Evolutionary conservation across 2,329 filamentous ascomycete species (phyloP).

Genomic region (Colletotrichum tropicicola): DNA sequence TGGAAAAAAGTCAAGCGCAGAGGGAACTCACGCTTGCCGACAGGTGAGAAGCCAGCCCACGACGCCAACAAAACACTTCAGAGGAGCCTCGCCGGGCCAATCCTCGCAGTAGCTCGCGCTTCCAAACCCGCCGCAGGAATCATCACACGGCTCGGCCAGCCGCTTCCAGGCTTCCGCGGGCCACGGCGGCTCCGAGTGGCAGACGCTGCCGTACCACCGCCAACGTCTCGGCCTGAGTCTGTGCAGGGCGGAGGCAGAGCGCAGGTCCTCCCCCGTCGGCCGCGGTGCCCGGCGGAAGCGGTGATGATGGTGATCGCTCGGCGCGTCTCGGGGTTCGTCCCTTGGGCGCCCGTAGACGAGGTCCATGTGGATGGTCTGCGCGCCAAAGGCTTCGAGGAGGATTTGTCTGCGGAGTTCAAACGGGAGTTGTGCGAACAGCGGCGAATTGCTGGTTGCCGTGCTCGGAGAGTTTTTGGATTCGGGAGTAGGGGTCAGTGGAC

Average conservation of each 20-base stretch:
- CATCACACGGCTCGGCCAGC: background rate
- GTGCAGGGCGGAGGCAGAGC: background rate
- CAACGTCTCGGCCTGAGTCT: background rate
- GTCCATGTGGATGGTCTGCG: constrained; percentile 36
- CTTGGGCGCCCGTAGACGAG: constrained; percentile 27
- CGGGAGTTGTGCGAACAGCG: constrained; percentile 35
- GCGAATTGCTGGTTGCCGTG: background rate
- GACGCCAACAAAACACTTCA: constrained; percentile 14
- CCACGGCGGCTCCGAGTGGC: background rate
- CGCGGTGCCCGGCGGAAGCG: background rate
- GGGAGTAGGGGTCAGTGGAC: background rate
- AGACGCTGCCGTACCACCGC: constrained; percentile 22
- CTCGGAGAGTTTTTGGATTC: background rate
- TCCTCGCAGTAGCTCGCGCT: background rate
- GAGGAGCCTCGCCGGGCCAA: constrained; percentile 9
- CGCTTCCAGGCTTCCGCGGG: background rate
- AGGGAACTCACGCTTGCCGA: constrained; percentile 11
- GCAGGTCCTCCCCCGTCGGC: background rate
- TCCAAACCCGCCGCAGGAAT: background rate
- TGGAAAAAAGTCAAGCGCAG: background rate
- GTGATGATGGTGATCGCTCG: background rate
- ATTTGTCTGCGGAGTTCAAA: constrained; percentile 44
- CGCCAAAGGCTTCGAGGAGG: constrained; percentile 35
- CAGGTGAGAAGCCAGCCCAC: constrained; percentile 22
- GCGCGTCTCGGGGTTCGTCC: constrained; percentile 5